Conservation (phyloP, 1,284 basidiomycete genomes). For the Retiboletus flavoniger region DNA sequence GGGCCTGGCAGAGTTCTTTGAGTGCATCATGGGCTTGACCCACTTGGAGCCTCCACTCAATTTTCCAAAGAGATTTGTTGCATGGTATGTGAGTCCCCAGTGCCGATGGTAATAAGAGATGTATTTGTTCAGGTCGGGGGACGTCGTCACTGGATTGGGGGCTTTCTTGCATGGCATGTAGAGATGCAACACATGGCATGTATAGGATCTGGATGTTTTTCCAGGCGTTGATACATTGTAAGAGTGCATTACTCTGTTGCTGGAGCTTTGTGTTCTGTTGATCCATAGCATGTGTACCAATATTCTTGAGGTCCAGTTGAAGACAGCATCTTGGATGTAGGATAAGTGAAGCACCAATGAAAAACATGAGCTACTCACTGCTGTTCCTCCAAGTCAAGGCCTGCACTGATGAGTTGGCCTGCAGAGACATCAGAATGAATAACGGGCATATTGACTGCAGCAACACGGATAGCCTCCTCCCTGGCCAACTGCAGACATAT, state of each 20-base stretch:
- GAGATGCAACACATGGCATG: background rate
- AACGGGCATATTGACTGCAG: background rate
- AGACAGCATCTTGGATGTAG: background rate
- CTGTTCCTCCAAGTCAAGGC: constrained; percentile 2
- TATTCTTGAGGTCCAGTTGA: background rate
- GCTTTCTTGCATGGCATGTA: background rate
- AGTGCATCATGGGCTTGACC: constrained; percentile 2
- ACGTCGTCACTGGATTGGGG: background rate
- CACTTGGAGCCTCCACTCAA: background rate
- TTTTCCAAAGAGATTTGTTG: background rate
- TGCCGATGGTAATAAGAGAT: background rate
- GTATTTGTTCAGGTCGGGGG: background rate
- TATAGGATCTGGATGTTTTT: background rate
- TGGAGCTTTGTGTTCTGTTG: background rate
- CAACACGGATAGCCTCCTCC: background rate
- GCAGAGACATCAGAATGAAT: background rate
- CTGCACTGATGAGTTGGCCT: background rate
- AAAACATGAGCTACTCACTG: background rate
- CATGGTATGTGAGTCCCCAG: background rate
- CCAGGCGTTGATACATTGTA: background rate
- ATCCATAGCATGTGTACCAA: background rate
- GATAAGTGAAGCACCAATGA: no score
- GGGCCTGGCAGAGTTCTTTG: background rate
- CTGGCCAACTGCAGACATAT: background rate
- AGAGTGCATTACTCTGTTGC: background rate